phyloP scores from a whole-genome alignment of 148 eudicot genomes.

The Vaccinium myrtillus region DNA sequence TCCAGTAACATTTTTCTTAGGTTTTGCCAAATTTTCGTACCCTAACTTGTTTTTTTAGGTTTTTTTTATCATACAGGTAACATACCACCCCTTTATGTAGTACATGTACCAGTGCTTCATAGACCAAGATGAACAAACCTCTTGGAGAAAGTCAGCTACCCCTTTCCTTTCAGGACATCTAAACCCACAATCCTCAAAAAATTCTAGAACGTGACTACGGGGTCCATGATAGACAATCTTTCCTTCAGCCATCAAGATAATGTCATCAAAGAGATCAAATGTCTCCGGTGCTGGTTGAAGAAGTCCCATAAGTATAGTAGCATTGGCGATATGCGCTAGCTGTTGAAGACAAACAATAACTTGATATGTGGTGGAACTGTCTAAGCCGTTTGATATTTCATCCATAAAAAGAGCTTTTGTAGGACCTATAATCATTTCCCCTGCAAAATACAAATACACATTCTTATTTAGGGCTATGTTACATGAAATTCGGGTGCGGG shows the following conservation, averaged over 20 bases:
- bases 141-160: slow-evolving; percentile 85
- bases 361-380: too few species aligned
- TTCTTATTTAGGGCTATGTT: neutral
- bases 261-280: slow-evolving; percentile 78
- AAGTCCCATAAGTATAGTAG: slow-evolving; percentile 70
- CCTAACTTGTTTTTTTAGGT: too few species aligned
- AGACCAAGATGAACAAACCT: slow-evolving; percentile 36
- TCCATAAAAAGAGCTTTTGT: neutral
- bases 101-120: neutral
- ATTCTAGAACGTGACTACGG: slow-evolving; percentile 40
- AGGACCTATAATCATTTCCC: slow-evolving; percentile 93
- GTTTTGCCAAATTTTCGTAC: neutral
- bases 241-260: slow-evolving; percentile 83
- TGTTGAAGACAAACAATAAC: slow-evolving; percentile 52
- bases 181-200: slow-evolving; percentile 66
- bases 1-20: neutral
- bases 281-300: slow-evolving; percentile 94
- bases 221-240: slow-evolving; percentile 84
- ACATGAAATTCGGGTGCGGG: too few species aligned
- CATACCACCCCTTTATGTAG: too few species aligned
- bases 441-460: slow-evolving; percentile 27
- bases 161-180: slow-evolving; percentile 85
- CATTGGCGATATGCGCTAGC: slow-evolving; percentile 64
- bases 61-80: neutral
- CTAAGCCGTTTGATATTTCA: too few species aligned